These are phyloP conservation scores for Blastomyces emzantsi DNA, from an alignment of 2,329 filamentous ascomycete species.

Conservation along the genomic window DNA sequence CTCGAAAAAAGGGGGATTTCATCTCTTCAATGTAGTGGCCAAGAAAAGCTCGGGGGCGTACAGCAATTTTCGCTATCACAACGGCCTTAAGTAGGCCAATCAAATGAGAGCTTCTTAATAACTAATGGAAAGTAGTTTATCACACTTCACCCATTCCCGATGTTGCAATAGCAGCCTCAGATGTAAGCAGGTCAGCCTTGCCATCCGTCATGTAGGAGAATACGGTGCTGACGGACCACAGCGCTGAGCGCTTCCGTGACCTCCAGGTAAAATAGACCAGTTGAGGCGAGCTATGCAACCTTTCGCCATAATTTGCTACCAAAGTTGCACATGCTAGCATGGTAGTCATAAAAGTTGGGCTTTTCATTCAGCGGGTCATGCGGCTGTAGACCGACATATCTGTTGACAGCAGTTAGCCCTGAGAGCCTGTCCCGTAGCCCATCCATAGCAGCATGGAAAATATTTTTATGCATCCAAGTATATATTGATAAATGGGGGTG, in stretches of 20 bases:
- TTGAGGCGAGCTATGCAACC: neutral
- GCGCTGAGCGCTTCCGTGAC: neutral
- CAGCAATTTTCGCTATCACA: neutral
- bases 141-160: neutral
- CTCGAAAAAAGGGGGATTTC: neutral
- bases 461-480: neutral
- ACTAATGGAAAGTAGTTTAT: neutral
- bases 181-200: neutral
- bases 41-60: neutral
- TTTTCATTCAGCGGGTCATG: neutral
- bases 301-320: neutral
- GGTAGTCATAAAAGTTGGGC: neutral
- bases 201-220: neutral
- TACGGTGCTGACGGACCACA: neutral
- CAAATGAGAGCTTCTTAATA: neutral
- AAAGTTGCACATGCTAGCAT: slow-evolving; percentile 5
- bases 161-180: neutral
- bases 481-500: neutral
- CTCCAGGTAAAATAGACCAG: neutral
- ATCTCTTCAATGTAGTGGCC: no score
- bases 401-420: neutral
- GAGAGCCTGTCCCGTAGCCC: neutral
- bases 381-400: neutral
- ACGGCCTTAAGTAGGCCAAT: neutral
- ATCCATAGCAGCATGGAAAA: neutral